Base-by-base conservation (phyloP, 1,139 yeast genomes). In the Candida labiduridarum region DNA sequence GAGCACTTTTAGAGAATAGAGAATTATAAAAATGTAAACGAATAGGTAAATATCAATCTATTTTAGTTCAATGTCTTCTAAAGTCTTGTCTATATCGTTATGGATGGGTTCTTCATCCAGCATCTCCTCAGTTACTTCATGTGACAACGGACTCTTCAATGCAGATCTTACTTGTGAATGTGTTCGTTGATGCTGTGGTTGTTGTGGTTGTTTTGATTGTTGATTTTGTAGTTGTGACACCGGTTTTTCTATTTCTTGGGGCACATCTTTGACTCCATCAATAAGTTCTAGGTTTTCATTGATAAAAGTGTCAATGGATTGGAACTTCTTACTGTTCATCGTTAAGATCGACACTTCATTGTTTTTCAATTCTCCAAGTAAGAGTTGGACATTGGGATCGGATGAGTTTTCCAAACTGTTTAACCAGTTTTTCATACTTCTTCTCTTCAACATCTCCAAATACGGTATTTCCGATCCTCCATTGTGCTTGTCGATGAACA, bases 391-490 rank as follows among this genome's bases (percentile, higher is more conserved):
- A 12, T 56, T 61, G 10, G 58, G 59, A 2, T 59, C 54, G 22
- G 44, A 14, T 4, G 44, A 34, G 16, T 44, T 46, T 29, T 66
- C 63, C 12, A 73, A 56, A 2, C 64, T 54, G 2, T 59, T 51
- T 12, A 74, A 55, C 80, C 80, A 74, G 43, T 62, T 63, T 27
- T 66, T 57, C 19, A 68, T 58, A 43, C 66, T 57, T 46, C 76
- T 60, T 46, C 63, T 57, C 53, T 66, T 80, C 50, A 89, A 75
- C 2, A 86, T 88, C 48, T 83, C 85, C 54, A 89, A 72, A 66
- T 90, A 89, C 6, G 83, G 78, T 38, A 82, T 76, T 52, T 79
- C 86, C 46, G 72, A 69, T 1, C 41, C 41, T 27, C 72, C 69
- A 5, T 74, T 61, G 15, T 55, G 63, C 50, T 74, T 74, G 54